These are phyloP conservation scores for Jackrogersella minutella DNA, from an alignment of 495 filamentous ascomycete species.

Conservation along the genomic window DNA sequence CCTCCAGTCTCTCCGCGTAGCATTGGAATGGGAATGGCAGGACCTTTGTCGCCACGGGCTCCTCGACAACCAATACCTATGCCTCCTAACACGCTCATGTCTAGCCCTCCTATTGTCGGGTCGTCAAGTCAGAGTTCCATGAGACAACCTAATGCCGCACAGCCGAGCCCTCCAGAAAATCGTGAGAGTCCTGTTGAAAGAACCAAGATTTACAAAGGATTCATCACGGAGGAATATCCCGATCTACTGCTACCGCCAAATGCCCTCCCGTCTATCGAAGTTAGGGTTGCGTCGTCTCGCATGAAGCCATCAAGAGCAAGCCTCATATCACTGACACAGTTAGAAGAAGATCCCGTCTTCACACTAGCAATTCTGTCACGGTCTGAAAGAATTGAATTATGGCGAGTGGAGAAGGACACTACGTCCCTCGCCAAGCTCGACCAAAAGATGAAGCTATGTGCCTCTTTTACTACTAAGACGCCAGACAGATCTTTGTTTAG, in stretches of 20 bases:
- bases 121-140: slow-evolving; percentile 46
- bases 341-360: slow-evolving; percentile 93
- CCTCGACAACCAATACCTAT: slow-evolving; percentile 72
- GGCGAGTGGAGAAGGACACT: slow-evolving; percentile 93
- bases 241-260: slow-evolving; percentile 86
- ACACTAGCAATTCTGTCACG: slow-evolving; percentile 85
- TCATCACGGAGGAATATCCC: slow-evolving; percentile 84
- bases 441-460: slow-evolving; percentile 74
- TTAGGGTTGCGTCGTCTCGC: slow-evolving; percentile 90
- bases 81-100: slow-evolving; percentile 67
- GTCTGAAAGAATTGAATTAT: slow-evolving; percentile 80
- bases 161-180: slow-evolving; percentile 42
- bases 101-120: slow-evolving; percentile 59
- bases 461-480: slow-evolving; percentile 70
- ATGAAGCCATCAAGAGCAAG: slow-evolving; percentile 89
- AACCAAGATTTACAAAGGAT: slow-evolving; percentile 61
- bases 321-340: slow-evolving; percentile 70
- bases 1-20: slow-evolving; percentile 71
- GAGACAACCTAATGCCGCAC: slow-evolving; percentile 48
- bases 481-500: slow-evolving; percentile 88
- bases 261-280: slow-evolving; percentile 84
- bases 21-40: slow-evolving; percentile 50
- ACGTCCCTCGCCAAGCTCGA: slow-evolving; percentile 83
- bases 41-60: slow-evolving; percentile 77
- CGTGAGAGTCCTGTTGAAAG: slow-evolving; percentile 47